Evolutionary conservation across 108 stramenopile species (phyloP).

Genomic region (Aureococcus anophagefferens): DNA sequence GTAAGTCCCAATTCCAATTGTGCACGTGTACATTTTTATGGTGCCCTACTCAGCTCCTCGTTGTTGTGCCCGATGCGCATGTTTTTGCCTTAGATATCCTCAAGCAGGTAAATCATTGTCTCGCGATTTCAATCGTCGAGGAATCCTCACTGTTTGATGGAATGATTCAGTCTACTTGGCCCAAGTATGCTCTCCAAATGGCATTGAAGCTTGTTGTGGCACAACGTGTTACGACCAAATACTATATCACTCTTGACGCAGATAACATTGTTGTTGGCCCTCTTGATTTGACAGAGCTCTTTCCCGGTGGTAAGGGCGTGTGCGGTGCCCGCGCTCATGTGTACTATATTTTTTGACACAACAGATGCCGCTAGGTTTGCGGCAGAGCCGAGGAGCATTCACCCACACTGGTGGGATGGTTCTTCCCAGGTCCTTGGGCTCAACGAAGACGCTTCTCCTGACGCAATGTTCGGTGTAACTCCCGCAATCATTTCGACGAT

Average conservation of each 20-base stretch:
- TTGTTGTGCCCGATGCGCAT: neutral
- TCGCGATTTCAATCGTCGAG: neutral
- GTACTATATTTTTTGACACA: no score
- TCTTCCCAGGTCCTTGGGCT: neutral
- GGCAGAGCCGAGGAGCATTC: neutral
- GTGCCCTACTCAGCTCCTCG: neutral
- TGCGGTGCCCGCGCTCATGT: no score
- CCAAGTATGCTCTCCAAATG: conserved; percentile 28
- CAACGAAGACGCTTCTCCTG: neutral
- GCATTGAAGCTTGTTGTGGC: conserved; percentile 32
- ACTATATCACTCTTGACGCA: conserved; percentile 39
- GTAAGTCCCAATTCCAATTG: no score
- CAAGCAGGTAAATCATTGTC: no score
- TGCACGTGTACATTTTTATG: no score
- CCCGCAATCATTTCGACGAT: conserved; percentile 27
- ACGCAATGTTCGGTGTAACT: conserved; percentile 24
- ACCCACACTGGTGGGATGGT: conserved; percentile 5
- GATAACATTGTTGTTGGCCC: conserved; percentile 17
- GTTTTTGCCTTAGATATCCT: neutral
- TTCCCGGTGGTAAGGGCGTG: no score
- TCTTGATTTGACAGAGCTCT: no score
- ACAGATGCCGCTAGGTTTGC: no score
- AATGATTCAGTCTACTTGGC: neutral
- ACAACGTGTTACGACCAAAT: conserved; percentile 17
- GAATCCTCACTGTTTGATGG: neutral